Evolutionary conservation across 495 filamentous ascomycete species (phyloP).

Genomic region (Penicillium desertorum): DNA sequence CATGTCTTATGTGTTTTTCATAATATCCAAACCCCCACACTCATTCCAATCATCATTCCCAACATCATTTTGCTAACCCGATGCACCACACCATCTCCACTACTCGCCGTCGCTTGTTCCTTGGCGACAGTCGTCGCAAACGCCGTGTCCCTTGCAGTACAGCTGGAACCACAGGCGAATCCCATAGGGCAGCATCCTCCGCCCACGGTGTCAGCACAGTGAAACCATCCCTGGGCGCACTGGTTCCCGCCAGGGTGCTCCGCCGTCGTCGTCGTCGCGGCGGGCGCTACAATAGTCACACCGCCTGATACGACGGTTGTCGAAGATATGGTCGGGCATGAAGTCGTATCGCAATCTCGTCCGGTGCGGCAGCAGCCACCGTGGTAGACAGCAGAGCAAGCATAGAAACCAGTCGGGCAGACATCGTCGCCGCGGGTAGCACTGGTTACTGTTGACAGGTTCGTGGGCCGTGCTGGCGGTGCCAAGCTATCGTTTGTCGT

Average conservation of each 20-base stretch:
- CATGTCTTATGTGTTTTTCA: conserved; percentile 9
- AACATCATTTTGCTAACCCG: conserved; percentile 2
- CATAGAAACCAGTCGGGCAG: conserved; percentile 76
- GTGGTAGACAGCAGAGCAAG: conserved; percentile 62
- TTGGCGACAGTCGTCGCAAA: conserved; percentile 59
- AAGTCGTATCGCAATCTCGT: conserved; percentile 72
- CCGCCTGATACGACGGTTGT: conserved; percentile 64
- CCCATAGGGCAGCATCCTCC: conserved; percentile 81
- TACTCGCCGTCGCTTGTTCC: conserved; percentile 36
- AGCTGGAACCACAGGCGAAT: conserved; percentile 72
- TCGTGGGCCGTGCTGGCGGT: conserved; percentile 55
- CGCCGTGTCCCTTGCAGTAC: conserved; percentile 52
- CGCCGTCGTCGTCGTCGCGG: conserved; percentile 39
- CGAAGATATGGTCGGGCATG: conserved; percentile 59
- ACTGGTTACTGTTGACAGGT: conserved; percentile 32
- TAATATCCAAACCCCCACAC: conserved; percentile 18
- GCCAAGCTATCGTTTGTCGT: conserved; percentile 31
- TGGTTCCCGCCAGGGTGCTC: conserved; percentile 23
- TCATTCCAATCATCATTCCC: conserved; percentile 10
- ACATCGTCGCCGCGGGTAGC: conserved; percentile 20
- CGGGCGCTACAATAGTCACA: conserved; percentile 66
- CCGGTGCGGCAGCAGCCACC: conserved; percentile 82
- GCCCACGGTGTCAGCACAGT: conserved; percentile 61
- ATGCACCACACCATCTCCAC: conserved; percentile 4
- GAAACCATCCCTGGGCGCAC: conserved; percentile 78